Percentiles rank a stretch among this genome's conserved stretches.
These are phyloP conservation scores for Hypericum androsaemum DNA, from an alignment of 345 rosid species.

Conservation along the genomic window DNA sequence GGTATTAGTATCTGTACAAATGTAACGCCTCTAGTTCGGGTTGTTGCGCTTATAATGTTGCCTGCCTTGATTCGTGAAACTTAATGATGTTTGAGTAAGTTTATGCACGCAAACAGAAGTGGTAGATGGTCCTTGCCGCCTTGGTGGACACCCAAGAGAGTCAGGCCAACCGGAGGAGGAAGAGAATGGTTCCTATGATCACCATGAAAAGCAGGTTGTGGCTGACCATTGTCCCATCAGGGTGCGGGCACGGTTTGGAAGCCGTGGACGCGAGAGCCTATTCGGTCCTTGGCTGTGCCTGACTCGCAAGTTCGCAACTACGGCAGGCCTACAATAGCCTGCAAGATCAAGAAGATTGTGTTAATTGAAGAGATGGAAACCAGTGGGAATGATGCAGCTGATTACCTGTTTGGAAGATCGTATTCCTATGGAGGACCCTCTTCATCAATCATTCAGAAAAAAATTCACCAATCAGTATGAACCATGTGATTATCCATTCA, in stretches of 20 bases:
- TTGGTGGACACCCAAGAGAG: slow-evolving; percentile 7
- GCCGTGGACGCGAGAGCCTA: slow-evolving; percentile 63
- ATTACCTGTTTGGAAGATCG: slow-evolving; percentile 61
- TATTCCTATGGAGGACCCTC: slow-evolving; percentile 44
- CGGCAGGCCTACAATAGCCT: slow-evolving; percentile 10
- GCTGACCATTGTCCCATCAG: slow-evolving; percentile 39
- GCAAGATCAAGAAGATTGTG: slow-evolving; percentile 17
- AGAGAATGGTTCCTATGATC: slow-evolving; percentile 7
- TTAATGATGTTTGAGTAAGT: no score
- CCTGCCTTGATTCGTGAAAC: no score
- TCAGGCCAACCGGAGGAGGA: slow-evolving; percentile 13
- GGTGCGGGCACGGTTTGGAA: slow-evolving; percentile 74
- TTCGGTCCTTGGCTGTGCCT: slow-evolving; percentile 78
- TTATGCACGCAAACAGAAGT: no score
- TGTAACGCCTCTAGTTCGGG: no score
- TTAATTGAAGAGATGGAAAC: slow-evolving; percentile 16
- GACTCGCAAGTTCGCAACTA: slow-evolving; percentile 17
- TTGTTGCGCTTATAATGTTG: no score
- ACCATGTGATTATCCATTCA: no score
- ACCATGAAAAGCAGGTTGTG: slow-evolving; percentile 17
- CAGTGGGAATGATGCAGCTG: slow-evolving; percentile 55
- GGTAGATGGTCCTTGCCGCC: no score
- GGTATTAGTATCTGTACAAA: no score
- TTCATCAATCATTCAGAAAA: no score
- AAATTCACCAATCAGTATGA: no score